Conservation (phyloP, 2,329 filamentous ascomycete genomes). For the Fragosphaeria purpurea region DNA sequence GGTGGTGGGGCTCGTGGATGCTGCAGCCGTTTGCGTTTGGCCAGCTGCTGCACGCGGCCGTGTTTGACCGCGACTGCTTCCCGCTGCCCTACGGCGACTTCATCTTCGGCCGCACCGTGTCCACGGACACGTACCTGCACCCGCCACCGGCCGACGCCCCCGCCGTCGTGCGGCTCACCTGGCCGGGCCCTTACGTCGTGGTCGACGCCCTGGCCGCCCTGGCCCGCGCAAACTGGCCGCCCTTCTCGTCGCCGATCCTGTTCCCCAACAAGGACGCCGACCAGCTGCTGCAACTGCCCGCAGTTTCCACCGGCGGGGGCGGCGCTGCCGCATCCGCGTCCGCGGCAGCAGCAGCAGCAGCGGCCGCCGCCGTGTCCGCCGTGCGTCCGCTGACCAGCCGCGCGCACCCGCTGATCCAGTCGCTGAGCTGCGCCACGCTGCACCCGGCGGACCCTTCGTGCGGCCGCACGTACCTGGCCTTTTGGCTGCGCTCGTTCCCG, state of each 20-base stretch:
- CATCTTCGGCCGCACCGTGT: slow-evolving; percentile 47
- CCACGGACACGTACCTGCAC: slow-evolving; percentile 70
- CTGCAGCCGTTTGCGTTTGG: slow-evolving; percentile 67
- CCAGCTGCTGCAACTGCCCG: slow-evolving; percentile 51
- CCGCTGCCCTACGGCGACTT: slow-evolving; percentile 41
- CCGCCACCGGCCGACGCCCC: slow-evolving; percentile 60
- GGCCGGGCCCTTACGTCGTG: slow-evolving; percentile 68
- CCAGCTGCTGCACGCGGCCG: slow-evolving; percentile 64
- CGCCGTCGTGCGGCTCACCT: slow-evolving; percentile 40
- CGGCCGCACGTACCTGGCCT: slow-evolving; percentile 74
- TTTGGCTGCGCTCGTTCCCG: slow-evolving; percentile 78
- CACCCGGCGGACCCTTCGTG: slow-evolving; percentile 86
- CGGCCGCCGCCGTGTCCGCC: slow-evolving; percentile 52
- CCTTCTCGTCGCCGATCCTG: slow-evolving; percentile 75
- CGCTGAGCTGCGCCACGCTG: slow-evolving; percentile 78
- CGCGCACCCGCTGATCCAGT: slow-evolving; percentile 78
- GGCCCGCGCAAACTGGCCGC: slow-evolving; percentile 76
- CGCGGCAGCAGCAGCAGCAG: not conserved
- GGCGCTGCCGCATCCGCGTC: slow-evolving; percentile 52
- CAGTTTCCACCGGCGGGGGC: too few species aligned
- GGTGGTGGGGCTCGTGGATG: slow-evolving; percentile 81
- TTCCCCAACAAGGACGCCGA: slow-evolving; percentile 60
- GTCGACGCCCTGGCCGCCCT: slow-evolving; percentile 75
- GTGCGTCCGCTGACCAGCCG: slow-evolving; percentile 71
- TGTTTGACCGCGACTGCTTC: slow-evolving; percentile 68